Base-by-base conservation (phyloP, 2,329 filamentous ascomycete species). In the Neofusicoccum sp. region DNA sequence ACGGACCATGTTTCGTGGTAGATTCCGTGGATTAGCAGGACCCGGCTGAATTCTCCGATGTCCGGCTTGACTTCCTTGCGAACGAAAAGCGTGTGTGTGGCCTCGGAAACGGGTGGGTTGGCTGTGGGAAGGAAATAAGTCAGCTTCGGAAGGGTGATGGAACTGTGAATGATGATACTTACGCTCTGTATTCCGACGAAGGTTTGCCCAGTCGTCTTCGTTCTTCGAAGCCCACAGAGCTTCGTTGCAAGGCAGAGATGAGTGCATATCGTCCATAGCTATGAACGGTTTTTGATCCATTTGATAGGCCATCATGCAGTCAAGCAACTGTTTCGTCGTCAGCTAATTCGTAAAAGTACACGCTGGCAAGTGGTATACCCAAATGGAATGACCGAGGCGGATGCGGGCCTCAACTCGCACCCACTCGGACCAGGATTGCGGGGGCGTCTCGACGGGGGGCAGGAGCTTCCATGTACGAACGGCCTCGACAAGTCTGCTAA, bases 1-100 rank as follows among this genome's bases (percentile, higher is more conserved):
- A 83, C 76, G 59, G 82, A 78, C 76, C 79, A 81, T 53, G 78
- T 78, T 40, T 79, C 73, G 28, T 76, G 77, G 59, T 80, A 82
- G 7, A 84, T 72, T 4, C 79, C 80, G 65, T 82, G 80, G 26
- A 83, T 75, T 16, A 81, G 71, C 7, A 84, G 68, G 26, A 79
- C 73, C 9, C 80, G 76, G 34, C 78, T 78, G 61, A 83, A 80
- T 43, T 83, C 80, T 16, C 80, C 79, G 34, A 78, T 75, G 14
- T 72, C 73, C 1, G 72, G 65, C 8, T 77, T 71, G 6, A 82
- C 66, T 36, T 68, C 71, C 65, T 83, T 83, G 63, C 82, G 79
- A 24, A 81, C 74, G 64, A 82, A 83, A 2, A 82, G 64, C 3
- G 73, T 73, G 53, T 81, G 75, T 11, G 81, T 69, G 1, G 79